Conservation (phyloP, 306 rosid species). For the Luffa aegyptiaca region DNA sequence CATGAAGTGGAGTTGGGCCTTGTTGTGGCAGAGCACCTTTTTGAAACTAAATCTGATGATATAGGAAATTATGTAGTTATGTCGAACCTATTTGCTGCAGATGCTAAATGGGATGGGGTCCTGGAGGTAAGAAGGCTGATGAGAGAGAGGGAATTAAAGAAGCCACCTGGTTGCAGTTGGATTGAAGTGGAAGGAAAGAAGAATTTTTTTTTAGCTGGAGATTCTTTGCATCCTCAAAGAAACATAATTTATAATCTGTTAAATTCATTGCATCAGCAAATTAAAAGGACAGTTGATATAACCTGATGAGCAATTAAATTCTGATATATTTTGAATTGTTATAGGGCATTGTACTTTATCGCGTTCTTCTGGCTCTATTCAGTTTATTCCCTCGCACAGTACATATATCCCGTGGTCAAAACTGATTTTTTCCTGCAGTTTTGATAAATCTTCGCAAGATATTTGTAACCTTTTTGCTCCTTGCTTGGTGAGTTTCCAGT, state of each 20-base stretch:
- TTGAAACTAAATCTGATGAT: constrained; percentile 47
- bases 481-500: background rate
- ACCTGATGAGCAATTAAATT: background rate
- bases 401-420: background rate
- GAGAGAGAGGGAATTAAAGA: constrained; percentile 57
- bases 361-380: background rate
- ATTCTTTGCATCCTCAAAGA: constrained; percentile 72
- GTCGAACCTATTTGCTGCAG: constrained; percentile 76
- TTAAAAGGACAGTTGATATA: constrained; percentile 23
- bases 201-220: constrained; percentile 59
- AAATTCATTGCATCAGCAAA: constrained; percentile 29
- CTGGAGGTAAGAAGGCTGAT: constrained; percentile 52
- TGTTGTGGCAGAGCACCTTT: constrained; percentile 45
- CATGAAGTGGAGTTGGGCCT: constrained; percentile 65
- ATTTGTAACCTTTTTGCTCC: background rate
- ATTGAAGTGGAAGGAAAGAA: constrained; percentile 61
- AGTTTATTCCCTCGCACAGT: background rate
- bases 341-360: background rate
- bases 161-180: constrained; percentile 94
- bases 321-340: background rate
- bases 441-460: background rate
- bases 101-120: constrained; percentile 75
- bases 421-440: constrained; percentile 1
- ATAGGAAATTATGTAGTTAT: constrained; percentile 70
- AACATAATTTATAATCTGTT: constrained; percentile 39